These are phyloP conservation scores for Parafenestella ontariensis DNA, from an alignment of 2,329 filamentous ascomycete genomes.

Conservation along the genomic window DNA sequence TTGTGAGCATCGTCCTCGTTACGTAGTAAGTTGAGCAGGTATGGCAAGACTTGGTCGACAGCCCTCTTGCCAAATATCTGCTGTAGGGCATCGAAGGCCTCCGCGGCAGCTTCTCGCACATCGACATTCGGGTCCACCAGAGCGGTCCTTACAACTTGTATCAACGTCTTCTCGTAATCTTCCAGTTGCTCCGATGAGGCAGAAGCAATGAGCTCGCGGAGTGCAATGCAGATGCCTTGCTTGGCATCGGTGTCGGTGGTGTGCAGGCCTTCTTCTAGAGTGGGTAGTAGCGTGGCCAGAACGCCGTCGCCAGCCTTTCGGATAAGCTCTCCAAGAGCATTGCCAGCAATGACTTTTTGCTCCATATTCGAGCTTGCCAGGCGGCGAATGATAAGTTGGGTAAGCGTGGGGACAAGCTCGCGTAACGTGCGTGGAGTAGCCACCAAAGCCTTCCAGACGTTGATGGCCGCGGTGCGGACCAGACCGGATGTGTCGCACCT, in stretches of 20 bases:
- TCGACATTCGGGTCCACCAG: slow-evolving; percentile 88
- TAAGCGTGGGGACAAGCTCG: slow-evolving; percentile 92
- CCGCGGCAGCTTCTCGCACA: slow-evolving; percentile 92
- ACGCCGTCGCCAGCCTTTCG: slow-evolving; percentile 96
- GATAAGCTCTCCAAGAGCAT: slow-evolving; percentile 94
- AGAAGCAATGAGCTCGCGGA: slow-evolving; percentile 90
- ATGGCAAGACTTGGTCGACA: slow-evolving; percentile 92
- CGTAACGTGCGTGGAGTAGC: slow-evolving; percentile 91
- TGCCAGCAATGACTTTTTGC: slow-evolving; percentile 98
- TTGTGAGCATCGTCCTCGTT: slow-evolving; percentile 88
- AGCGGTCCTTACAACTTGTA: slow-evolving; percentile 90
- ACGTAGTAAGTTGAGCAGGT: slow-evolving; percentile 87
- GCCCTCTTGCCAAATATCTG: slow-evolving; percentile 92
- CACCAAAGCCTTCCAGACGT: slow-evolving; percentile 96
- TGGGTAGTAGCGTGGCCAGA: slow-evolving; percentile 84
- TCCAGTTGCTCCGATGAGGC: slow-evolving; percentile 88
- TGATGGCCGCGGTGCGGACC: slow-evolving; percentile 87
- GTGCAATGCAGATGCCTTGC: slow-evolving; percentile 95
- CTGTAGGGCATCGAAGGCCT: slow-evolving; percentile 95
- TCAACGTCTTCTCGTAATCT: slow-evolving; percentile 93
- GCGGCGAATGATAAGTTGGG: slow-evolving; percentile 90
- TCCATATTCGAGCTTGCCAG: slow-evolving; percentile 97
- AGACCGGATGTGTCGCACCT: slow-evolving; percentile 94
- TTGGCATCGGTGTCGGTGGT: slow-evolving; percentile 91
- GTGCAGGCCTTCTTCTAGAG: slow-evolving; percentile 88